These are phyloP conservation scores for Smallanthus sonchifolius DNA, from an alignment of 129 eudicot species.

Conservation along the genomic window DNA sequence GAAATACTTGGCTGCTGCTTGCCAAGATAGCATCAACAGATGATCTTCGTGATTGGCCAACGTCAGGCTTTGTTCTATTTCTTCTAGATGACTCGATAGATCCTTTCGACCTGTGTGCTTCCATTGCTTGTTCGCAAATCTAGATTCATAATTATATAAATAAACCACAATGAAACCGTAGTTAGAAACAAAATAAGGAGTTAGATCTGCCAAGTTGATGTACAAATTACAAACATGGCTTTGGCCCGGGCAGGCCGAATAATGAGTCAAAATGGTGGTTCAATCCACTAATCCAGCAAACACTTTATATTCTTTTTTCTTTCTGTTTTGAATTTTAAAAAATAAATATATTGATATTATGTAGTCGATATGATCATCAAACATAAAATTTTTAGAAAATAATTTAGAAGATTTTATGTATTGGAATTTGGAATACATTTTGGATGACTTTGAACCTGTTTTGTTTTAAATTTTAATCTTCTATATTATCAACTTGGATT, in stretches of 20 bases:
- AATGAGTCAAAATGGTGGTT: not conserved
- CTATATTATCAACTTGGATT: not conserved
- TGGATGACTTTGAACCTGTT: not conserved
- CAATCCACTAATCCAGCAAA: too few species aligned
- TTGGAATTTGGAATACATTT: not conserved
- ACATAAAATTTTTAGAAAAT: not conserved
- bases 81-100: slow-evolving; percentile 71
- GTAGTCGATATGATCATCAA: not conserved
- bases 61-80: slow-evolving; percentile 60
- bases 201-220: not conserved
- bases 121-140: slow-evolving; percentile 99
- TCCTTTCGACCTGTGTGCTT: slow-evolving; percentile 95
- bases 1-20: slow-evolving; percentile 29
- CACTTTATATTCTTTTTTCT: not conserved
- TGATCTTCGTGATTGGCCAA: slow-evolving; percentile 59
- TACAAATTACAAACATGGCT: not conserved
- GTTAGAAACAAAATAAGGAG: not conserved
- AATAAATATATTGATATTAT: not conserved
- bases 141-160: slow-evolving; percentile 1
- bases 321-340: not conserved
- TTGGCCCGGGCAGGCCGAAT: not conserved
- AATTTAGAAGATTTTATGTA: not conserved
- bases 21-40: slow-evolving; percentile 89
- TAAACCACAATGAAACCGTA: not conserved
- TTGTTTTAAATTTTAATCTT: not conserved